Percentiles rank a stretch among this genome's conserved stretches.
Evolutionary conservation across 805 yeast genomes (phyloP).

Genomic region (Kurtzmaniella cleridarum): DNA sequence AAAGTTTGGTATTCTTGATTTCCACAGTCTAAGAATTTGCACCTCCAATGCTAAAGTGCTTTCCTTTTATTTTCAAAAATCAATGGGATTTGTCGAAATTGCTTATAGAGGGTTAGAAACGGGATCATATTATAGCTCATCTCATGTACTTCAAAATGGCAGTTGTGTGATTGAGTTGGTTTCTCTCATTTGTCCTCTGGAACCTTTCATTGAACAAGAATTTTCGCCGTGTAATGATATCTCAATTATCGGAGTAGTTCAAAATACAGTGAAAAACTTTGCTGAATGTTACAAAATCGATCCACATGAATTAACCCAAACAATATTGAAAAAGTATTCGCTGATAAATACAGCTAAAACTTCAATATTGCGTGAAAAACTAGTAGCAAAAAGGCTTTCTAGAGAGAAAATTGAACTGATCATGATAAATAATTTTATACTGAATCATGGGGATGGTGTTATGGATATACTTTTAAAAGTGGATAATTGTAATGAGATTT

Average conservation of each 20-base stretch:
- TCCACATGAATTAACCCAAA: background rate
- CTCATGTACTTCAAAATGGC: conserved; percentile 60
- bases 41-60: conserved; percentile 68
- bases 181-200: conserved; percentile 28
- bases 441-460: conserved; percentile 73
- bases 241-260: conserved; percentile 40
- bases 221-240: conserved; percentile 14
- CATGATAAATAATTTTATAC: conserved; percentile 20
- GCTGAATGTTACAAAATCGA: background rate
- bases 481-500: conserved; percentile 41
- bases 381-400: background rate
- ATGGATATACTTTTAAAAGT: conserved; percentile 71
- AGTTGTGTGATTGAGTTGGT: conserved; percentile 45
- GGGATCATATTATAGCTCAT: conserved; percentile 47
- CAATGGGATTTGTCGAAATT: conserved; percentile 58
- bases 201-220: conserved; percentile 11
- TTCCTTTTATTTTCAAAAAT: conserved; percentile 47
- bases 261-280: conserved; percentile 11
- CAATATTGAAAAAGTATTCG: background rate
- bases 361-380: background rate
- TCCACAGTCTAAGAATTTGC: conserved; percentile 64
- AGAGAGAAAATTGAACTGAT: conserved; percentile 8
- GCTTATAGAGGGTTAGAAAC: conserved; percentile 70
- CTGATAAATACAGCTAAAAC: background rate
- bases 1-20: conserved; percentile 35